Evolutionary conservation across 148 eudicot genomes (phyloP), one percentile per base, ranked within the genome.

Genomic region (Arbutus unedo): DNA sequence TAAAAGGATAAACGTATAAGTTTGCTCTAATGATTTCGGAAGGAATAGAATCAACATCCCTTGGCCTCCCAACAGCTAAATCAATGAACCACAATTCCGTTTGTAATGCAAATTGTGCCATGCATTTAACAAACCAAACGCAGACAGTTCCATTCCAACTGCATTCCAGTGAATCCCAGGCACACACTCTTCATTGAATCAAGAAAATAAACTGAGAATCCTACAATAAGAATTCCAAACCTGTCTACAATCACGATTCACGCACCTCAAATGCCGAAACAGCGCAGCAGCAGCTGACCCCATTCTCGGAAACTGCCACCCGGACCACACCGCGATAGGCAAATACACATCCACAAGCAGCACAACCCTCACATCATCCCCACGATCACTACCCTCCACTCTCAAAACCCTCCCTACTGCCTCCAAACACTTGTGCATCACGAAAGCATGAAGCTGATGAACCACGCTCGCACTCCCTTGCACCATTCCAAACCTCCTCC

Each of bases 231-330:
- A 55, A 77, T 15, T 53, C 56, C 56, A 53, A 53, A 53, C 56
- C 56, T 31, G 56, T 53, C 56, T 11, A 66, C 44, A 66, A 25
- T 66, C 71, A 66, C 18, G 71, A 66, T 66, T 23, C 6, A 78
- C 25, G 23, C 43, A 95, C 98, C 98, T 93, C 87, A 95, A 85
- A 88, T 95, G 98, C 43, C 92, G 90, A 78, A 93, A 92, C 48
- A 95, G 85, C 18, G 94, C 88, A 0, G 91, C 96, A 11, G 98
- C 98, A 4, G 85, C 81, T 9, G 93, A 60, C 4, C 85, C 64
- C 3, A 90, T 90, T 79, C 71, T 84, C 3, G 95, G 98, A 82
- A 95, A 95, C 92, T 95, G 98, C 98, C 98, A 93, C 0, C 95
- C 96, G 51, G 85, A 72, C 96, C 93, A 92, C 82, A 93, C 60